A percentile compares a stretch with the other conserved stretches of the same genome.
Conservation (phyloP, 1,284 basidiomycete species). For the Fomes fomentarius region DNA sequence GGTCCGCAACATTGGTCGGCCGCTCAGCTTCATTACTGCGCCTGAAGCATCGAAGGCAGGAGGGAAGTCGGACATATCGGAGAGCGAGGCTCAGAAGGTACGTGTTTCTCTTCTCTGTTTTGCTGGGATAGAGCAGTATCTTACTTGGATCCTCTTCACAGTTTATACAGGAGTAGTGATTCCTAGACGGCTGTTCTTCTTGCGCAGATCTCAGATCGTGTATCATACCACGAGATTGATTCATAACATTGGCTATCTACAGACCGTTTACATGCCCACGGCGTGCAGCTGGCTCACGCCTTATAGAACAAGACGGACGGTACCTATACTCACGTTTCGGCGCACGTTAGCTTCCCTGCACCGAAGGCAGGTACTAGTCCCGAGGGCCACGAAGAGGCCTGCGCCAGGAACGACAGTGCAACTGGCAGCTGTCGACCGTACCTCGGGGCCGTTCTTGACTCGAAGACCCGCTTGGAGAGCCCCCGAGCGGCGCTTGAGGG, state of each 20-base stretch:
- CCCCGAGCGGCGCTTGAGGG: neutral
- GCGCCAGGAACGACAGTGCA: slow-evolving; percentile 3
- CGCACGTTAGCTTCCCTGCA: slow-evolving; percentile 10
- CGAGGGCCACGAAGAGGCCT: slow-evolving; percentile 12
- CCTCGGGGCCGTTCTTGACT: slow-evolving; percentile 5
- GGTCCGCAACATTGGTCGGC: slow-evolving; percentile 52
- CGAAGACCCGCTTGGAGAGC: neutral
- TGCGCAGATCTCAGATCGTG: neutral
- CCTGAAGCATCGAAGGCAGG: slow-evolving; percentile 61
- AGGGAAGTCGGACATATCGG: slow-evolving; percentile 56
- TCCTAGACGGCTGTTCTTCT: neutral
- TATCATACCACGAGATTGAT: too few species aligned
- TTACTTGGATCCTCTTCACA: too few species aligned
- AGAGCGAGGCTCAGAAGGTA: slow-evolving; percentile 34
- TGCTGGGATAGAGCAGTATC: too few species aligned
- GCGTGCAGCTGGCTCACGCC: too few species aligned
- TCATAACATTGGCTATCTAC: too few species aligned
- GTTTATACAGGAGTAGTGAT: neutral
- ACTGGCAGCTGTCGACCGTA: neutral
- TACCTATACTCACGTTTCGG: neutral
- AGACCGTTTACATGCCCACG: too few species aligned
- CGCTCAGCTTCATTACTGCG: slow-evolving; percentile 64
- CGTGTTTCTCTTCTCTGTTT: too few species aligned
- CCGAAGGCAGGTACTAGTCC: slow-evolving; percentile 7
- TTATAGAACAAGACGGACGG: neutral